A percentile compares a stretch with the other conserved stretches of the same genome.
These are phyloP conservation scores for Sordariomycetes sp. DNA, from an alignment of 2,329 filamentous ascomycete species.

Conservation along the genomic window DNA sequence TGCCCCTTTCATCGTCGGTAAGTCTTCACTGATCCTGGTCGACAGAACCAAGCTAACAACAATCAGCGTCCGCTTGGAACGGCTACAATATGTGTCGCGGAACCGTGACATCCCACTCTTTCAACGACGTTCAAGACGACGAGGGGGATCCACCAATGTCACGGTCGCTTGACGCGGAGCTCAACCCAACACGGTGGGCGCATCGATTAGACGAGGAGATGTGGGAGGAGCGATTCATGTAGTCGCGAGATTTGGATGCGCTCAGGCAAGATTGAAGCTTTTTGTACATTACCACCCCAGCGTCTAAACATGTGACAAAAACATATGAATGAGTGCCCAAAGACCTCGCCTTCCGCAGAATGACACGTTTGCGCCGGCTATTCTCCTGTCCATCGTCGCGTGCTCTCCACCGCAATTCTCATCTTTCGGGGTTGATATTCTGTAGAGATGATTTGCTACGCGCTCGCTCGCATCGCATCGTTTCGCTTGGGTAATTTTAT, in stretches of 20 bases:
- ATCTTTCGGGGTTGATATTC: not conserved
- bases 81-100: constrained; percentile 64
- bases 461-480: not conserved
- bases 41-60: constrained; percentile 7
- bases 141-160: constrained; percentile 56
- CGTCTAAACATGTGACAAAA: too few relatives aligned
- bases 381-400: not conserved
- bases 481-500: constrained; percentile 29
- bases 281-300: constrained; percentile 3
- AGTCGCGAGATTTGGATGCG: too few relatives aligned
- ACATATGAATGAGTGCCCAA: not conserved
- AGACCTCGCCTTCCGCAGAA: too few relatives aligned
- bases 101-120: constrained; percentile 70
- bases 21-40: constrained; percentile 15
- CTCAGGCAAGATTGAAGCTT: not conserved
- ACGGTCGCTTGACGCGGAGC: constrained; percentile 48
- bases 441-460: not conserved
- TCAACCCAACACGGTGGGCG: constrained; percentile 28
- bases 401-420: not conserved
- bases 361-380: not conserved
- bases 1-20: constrained; percentile 66
- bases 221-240: too few relatives aligned
- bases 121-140: constrained; percentile 55
- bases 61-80: constrained; percentile 70
- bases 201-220: constrained; percentile 12